These are phyloP conservation scores for Dendrostoma leiphaemia DNA, from an alignment of 2,329 filamentous ascomycete species.

Conservation along the genomic window DNA sequence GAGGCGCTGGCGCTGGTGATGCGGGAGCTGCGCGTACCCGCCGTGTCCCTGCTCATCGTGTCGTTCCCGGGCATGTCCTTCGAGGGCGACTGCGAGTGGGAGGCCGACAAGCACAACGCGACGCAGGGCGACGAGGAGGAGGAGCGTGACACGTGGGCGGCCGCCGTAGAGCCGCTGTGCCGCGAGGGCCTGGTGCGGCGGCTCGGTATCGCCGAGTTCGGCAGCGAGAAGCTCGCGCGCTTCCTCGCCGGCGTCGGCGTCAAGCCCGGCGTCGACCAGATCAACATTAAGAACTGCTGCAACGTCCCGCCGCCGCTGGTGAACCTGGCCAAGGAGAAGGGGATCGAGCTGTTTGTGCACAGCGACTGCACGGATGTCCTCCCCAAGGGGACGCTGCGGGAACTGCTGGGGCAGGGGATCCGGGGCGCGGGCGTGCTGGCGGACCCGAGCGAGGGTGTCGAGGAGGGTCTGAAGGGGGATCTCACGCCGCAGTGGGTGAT, in stretches of 20 bases:
- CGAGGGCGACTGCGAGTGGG: conserved; percentile 85
- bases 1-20: conserved; percentile 80
- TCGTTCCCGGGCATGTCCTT: conserved; percentile 94
- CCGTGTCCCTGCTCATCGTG: conserved; percentile 84
- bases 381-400: conserved; percentile 77
- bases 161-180: conserved; percentile 68
- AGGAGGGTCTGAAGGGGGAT: conserved; percentile 67
- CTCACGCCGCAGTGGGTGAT: conserved; percentile 90
- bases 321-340: conserved; percentile 75
- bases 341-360: conserved; percentile 88
- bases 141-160: conserved; percentile 66
- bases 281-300: conserved; percentile 94
- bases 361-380: conserved; percentile 92
- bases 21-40: conserved; percentile 72
- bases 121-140: conserved; percentile 65
- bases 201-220: conserved; percentile 89
- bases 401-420: conserved; percentile 72
- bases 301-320: conserved; percentile 88
- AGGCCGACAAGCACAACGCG: conserved; percentile 62
- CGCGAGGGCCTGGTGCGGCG: conserved; percentile 64
- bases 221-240: conserved; percentile 73
- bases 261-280: conserved; percentile 84
- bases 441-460: conserved; percentile 40
- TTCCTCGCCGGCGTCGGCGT: conserved; percentile 72
- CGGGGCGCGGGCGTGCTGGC: conserved; percentile 75